Base-by-base conservation (phyloP, 495 filamentous ascomycete species). In the Lichina pygmaea region DNA sequence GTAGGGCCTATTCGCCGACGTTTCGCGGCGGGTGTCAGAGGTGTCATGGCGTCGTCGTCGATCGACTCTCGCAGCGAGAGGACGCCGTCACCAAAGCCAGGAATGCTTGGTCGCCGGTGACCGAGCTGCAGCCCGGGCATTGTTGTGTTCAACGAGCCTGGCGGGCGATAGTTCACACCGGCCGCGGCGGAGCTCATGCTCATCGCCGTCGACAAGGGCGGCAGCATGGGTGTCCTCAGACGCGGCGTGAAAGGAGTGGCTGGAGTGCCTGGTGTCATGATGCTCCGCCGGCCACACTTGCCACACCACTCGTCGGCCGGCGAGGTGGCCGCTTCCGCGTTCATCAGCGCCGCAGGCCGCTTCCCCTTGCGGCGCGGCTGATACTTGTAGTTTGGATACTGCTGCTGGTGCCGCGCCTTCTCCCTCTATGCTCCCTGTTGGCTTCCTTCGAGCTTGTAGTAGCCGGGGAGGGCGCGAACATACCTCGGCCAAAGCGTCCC, bases 351-450 rank as follows among this genome's bases (percentile, higher is more conserved):
- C 46, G 40, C 15, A 13, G 45, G 46, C 49, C 53, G 57, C 53
- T 62, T 73, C 38, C 72, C 78, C 53, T 70, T 72, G 45, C 86
- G 70, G 32, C 84, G 78, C 38, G 89, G 89, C 57, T 93, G 84
- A 58, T 93, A 97, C 53, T 83, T 72, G 58, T 97, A 97, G 46
- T 81, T 77, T 6, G 89, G 89, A 57, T 93, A 93, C 58, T 89
- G 79, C 49, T 75, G 75, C 52, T 81, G 78, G 61, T 97, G 89
- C 7, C 81, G 78, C 46, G 73, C 63, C 62, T 95, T 95, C 57
- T 95, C 89, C 61, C 93, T 82, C 74, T 84, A 51, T 33, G 39
- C 42, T 13, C 5, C 6, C 12, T 13, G 24, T 2, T 6, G 33
- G 7, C 17, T 2, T 0, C 30, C 11, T 12, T 24, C 30, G 17